These are phyloP conservation scores for Cladosporium sp. DNA, from an alignment of 2,329 filamentous ascomycete species.

Conservation along the genomic window DNA sequence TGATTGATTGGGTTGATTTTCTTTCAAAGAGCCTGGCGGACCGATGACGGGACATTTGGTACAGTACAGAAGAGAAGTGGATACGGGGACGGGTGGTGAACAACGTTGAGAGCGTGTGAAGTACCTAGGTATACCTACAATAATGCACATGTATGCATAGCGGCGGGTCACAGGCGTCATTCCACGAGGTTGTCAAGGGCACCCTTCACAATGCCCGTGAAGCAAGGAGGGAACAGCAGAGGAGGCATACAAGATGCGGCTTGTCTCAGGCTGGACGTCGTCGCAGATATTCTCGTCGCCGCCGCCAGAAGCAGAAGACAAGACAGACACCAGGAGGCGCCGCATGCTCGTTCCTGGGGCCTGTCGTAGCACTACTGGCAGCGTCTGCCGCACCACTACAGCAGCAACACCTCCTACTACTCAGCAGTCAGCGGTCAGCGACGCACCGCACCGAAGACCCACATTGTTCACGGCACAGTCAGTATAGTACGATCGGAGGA, in stretches of 20 bases:
- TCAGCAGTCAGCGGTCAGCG: too few species aligned
- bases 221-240: slow-evolving; percentile 8
- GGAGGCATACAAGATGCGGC: slow-evolving; percentile 10
- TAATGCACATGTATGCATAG: neutral
- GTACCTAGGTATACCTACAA: too few species aligned
- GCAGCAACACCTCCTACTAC: neutral
- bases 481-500: too few species aligned
- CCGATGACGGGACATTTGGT: neutral
- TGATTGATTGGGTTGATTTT: too few species aligned
- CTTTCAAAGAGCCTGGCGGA: slow-evolving; percentile 4
- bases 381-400: neutral
- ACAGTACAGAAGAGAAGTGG: neutral
- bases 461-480: too few species aligned
- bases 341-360: neutral
- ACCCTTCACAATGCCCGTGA: slow-evolving; percentile 12
- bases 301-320: neutral
- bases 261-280: slow-evolving; percentile 4
- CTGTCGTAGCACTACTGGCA: slow-evolving; percentile 7
- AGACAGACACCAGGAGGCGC: neutral
- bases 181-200: slow-evolving; percentile 12
- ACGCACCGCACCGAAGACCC: too few species aligned
- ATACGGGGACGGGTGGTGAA: neutral
- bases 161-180: slow-evolving; percentile 4
- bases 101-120: too few species aligned
- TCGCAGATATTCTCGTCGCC: neutral